Evolutionary conservation across 805 yeast species (phyloP), one percentile per base, ranked within the genome.

Genomic region (Wickerhamomyces chaumierensis): DNA sequence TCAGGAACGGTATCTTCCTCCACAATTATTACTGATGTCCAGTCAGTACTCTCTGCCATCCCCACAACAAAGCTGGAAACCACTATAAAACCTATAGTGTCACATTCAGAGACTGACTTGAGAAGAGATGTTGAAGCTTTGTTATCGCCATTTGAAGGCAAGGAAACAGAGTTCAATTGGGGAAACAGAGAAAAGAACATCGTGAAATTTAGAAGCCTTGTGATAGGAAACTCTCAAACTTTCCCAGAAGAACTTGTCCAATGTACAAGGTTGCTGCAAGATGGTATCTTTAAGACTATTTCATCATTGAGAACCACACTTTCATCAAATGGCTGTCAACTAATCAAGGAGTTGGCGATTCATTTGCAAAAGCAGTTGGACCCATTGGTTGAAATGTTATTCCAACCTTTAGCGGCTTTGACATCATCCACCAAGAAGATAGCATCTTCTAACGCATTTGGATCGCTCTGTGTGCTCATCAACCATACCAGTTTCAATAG

Each of bases 141-240:
- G 6, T 38, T 55, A 18, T 8, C 44, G 6, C 64, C 67, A 5
- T 87, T 90, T 49, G 71, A 66, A 8, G 81, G 80, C 66, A 65
- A 80, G 50, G 98, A 92, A 56, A 81, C 94, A 0, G 98, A 92
- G 52, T 69, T 69, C 42, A 92, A 92, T 54, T 92, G 98, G 98
- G 59, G 65, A 18, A 48, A 51, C 0, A 68, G 98, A 51, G 95
- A 88, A 48, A 68, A 70, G 38, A 63, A 63, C 36, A 69, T 86
- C 3, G 49, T 70, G 1, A 68, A 66, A 36, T 51, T 86, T 27
- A 67, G 96, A 40, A 63, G 71, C 2, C 58, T 81, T 4, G 44
- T 84, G 3, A 58, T 86, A 34, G 86, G 88, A 3, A 73, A 76
- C 48, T 61, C 70, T 1, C 52, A 62, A 1, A 62, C 65, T 1